phyloP scores from a whole-genome alignment of 73 alveolate genomes.

The Paramecium pentaurelia region DNA sequence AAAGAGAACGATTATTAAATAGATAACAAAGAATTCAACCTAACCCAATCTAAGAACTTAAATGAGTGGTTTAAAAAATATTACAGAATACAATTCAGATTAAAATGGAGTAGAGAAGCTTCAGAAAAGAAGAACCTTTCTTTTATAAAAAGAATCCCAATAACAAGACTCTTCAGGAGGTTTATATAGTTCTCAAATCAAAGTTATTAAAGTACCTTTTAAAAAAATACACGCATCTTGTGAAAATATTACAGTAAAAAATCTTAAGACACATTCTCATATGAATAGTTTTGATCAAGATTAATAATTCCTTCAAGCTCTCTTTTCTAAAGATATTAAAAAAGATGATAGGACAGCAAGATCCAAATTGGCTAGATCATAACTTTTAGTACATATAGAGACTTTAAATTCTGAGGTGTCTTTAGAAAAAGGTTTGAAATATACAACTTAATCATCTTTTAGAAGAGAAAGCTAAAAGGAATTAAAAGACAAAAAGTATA shows the following conservation, averaged over 20 bases:
- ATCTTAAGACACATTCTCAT: background rate
- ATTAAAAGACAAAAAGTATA: background rate
- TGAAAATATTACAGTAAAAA: background rate
- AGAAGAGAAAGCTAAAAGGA: conserved; percentile 2
- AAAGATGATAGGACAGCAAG: background rate
- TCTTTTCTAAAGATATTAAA: background rate
- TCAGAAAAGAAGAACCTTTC: background rate
- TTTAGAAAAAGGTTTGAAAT: background rate
- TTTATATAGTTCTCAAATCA: background rate
- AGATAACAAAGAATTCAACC: background rate
- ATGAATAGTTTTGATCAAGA: background rate
- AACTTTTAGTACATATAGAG: background rate
- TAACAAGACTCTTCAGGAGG: background rate
- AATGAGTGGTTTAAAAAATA: background rate
- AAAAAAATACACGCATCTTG: background rate
- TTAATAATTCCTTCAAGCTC: background rate
- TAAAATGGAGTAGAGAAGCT: background rate
- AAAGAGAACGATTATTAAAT: background rate
- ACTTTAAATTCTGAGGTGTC: background rate
- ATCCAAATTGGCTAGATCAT: background rate
- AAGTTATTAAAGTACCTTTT: background rate
- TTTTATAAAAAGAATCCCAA: background rate
- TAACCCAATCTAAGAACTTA: background rate
- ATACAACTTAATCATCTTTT: background rate
- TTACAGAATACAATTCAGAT: background rate